Base-by-base conservation (phyloP, 495 filamentous ascomycete species). In the Sporormia fimetaria region DNA sequence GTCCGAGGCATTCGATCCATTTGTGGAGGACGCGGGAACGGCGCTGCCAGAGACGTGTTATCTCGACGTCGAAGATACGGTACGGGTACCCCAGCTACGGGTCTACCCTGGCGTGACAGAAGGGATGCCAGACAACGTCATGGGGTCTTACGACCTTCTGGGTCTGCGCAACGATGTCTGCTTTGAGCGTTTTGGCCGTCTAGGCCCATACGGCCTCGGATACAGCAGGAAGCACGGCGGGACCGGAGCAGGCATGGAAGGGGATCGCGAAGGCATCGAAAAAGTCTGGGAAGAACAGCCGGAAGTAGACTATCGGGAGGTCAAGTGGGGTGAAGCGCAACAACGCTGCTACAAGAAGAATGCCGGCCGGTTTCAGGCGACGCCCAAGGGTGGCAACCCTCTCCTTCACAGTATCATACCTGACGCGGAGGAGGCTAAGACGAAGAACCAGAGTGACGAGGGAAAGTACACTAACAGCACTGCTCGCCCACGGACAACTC, bases 181-280 rank as follows among this genome's bases (percentile, higher is more conserved):
- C 65, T 96, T 94, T 61, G 90, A 98, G 37, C 73, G 90, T 2
- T 92, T 81, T 60, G 90, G 92, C 7, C 71, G 83, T 41, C 70
- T 88, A 18, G 92, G 86, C 0, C 79, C 87, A 0, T 98, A 98
- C 51, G 90, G 90, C 0, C 74, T 81, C 37, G 90, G 90, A 11
- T 96, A 96, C 52, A 78, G 73, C 15, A 59, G 67, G 12, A 71
- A 71, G 45, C 74, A 70, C 54, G 90, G 90, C 6, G 90, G 90
- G 6, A 73, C 77, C 12, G 88, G 87, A 0, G 75, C 82, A 21
- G 87, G 84, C 7, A 62, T 88, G 54, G 71, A 85, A 47, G 84
- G 83, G 22, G 81, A 94, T 33, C 73, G 68, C 17, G 83, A 84
- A 47, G 83, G 83, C 1, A 67, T 71, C 15, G 79, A 85, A 29